Evolutionary conservation across 345 rosid genomes (phyloP).

Genomic region (Anacardium occidentale): DNA sequence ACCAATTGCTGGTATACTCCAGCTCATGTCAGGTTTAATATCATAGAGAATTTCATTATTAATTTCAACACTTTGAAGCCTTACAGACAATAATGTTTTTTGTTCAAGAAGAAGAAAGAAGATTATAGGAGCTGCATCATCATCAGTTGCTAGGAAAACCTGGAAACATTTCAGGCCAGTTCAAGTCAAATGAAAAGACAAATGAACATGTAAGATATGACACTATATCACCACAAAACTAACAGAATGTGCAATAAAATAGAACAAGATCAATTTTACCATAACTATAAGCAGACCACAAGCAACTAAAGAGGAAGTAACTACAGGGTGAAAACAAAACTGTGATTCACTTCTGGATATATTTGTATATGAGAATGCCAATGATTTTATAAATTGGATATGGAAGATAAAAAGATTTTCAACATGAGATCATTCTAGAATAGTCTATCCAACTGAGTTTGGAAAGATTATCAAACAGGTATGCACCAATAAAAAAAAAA

Average conservation of each 20-base stretch:
- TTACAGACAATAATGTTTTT: conserved; percentile 74
- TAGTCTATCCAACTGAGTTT: neutral
- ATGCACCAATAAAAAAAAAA: neutral
- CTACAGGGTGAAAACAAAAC: neutral
- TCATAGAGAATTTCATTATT: conserved; percentile 70
- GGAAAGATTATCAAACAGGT: neutral
- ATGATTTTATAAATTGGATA: neutral
- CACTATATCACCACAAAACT: conserved; percentile 15
- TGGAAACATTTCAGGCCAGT: conserved; percentile 32
- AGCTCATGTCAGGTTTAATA: conserved; percentile 80
- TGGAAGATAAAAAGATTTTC: neutral
- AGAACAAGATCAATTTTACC: conserved; percentile 1
- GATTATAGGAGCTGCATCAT: conserved; percentile 67
- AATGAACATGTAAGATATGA: conserved; percentile 19
- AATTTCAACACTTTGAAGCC: conserved; percentile 80
- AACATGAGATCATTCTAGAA: neutral
- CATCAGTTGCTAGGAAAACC: conserved; percentile 92
- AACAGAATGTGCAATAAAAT: conserved; percentile 13
- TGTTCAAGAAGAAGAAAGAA: conserved; percentile 90
- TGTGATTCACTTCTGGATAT: neutral
- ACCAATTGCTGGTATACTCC: conserved; percentile 85
- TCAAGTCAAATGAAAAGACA: conserved; percentile 17
- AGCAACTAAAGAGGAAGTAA: neutral
- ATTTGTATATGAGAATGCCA: neutral
- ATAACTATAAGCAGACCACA: conserved; percentile 1